Percentiles rank a stretch among this genome's conserved stretches.
Evolutionary conservation across 2,329 filamentous ascomycete genomes (phyloP).

Genomic region (Ceratocystis cubensis): DNA sequence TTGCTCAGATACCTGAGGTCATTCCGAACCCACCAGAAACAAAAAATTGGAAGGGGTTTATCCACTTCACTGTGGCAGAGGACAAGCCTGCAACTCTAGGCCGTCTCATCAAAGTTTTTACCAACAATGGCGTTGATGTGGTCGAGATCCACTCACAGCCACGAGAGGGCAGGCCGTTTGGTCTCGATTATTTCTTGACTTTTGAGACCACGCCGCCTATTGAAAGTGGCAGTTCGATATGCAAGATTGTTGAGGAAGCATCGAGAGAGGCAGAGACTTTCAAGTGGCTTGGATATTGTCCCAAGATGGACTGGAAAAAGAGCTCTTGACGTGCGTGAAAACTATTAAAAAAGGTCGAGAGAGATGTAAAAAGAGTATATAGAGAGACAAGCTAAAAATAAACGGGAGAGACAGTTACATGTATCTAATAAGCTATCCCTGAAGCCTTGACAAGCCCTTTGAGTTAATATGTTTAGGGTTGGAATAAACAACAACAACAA

Average conservation of each 20-base stretch:
- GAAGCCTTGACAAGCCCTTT: too few species aligned
- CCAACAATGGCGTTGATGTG: slow-evolving; percentile 9
- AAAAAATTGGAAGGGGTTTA: slow-evolving; percentile 17
- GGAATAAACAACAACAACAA: neutral
- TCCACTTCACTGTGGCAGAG: slow-evolving; percentile 13
- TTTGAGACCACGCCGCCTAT: slow-evolving; percentile 18
- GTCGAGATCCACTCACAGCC: slow-evolving; percentile 19
- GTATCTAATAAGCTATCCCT: too few species aligned
- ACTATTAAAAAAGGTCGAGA: too few species aligned
- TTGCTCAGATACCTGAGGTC: slow-evolving; percentile 15
- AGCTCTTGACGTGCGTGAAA: neutral
- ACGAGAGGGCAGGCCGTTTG: slow-evolving; percentile 15
- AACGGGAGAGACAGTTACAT: neutral
- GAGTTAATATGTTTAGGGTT: too few species aligned
- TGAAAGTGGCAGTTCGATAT: slow-evolving; percentile 30
- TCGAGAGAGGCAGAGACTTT: slow-evolving; percentile 45
- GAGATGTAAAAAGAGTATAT: neutral
- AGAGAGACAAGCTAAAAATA: neutral
- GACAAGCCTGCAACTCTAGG: slow-evolving; percentile 14
- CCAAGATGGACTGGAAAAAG: slow-evolving; percentile 18
- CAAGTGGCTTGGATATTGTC: slow-evolving; percentile 60
- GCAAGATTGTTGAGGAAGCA: slow-evolving; percentile 48
- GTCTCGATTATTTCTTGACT: slow-evolving; percentile 18
- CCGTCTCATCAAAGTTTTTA: slow-evolving; percentile 10
- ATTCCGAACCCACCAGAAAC: slow-evolving; percentile 13